These are phyloP conservation scores for Aspergillus panamensis DNA, from an alignment of 495 filamentous ascomycete genomes.

Conservation along the genomic window DNA sequence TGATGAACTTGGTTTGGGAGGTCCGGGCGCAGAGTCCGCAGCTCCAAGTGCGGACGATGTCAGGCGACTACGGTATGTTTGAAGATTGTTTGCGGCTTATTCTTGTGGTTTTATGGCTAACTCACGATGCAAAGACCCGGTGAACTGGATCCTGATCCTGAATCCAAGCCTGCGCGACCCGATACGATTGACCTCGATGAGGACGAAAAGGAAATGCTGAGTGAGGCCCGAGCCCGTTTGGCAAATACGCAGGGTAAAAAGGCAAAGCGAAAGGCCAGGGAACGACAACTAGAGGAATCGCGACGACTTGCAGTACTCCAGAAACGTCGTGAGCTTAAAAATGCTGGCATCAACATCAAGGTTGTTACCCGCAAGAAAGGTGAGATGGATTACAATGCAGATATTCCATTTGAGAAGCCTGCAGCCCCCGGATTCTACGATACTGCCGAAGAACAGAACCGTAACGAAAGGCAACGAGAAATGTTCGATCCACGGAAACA, in stretches of 20 bases:
- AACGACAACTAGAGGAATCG: conserved; percentile 93
- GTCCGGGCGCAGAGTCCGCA: conserved; percentile 81
- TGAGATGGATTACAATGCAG: conserved; percentile 99
- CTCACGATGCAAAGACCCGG: conserved; percentile 59
- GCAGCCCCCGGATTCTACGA: conserved; percentile 91
- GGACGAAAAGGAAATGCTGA: conserved; percentile 99
- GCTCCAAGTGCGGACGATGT: conserved; percentile 95
- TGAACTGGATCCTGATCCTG: conserved; percentile 92
- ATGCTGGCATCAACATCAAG: conserved; percentile 97
- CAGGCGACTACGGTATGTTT: conserved; percentile 62
- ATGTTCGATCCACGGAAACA: conserved; percentile 93
- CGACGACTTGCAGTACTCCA: conserved; percentile 83
- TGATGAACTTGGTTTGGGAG: conserved; percentile 76
- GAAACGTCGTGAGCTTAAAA: conserved; percentile 94
- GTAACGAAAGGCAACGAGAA: conserved; percentile 83
- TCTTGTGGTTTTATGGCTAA: neutral
- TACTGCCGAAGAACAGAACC: conserved; percentile 70
- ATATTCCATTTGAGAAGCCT: conserved; percentile 95
- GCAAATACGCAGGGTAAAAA: conserved; percentile 99
- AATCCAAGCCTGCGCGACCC: conserved; percentile 93
- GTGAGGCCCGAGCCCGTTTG: conserved; percentile 90
- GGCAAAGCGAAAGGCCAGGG: conserved; percentile 94
- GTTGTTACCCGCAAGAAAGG: conserved; percentile 88
- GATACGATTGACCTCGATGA: conserved; percentile 98
- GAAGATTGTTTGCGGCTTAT: neutral